phyloP scores from a whole-genome alignment of 2,329 filamentous ascomycete genomes.

The Dactylellina parvicollis region DNA sequence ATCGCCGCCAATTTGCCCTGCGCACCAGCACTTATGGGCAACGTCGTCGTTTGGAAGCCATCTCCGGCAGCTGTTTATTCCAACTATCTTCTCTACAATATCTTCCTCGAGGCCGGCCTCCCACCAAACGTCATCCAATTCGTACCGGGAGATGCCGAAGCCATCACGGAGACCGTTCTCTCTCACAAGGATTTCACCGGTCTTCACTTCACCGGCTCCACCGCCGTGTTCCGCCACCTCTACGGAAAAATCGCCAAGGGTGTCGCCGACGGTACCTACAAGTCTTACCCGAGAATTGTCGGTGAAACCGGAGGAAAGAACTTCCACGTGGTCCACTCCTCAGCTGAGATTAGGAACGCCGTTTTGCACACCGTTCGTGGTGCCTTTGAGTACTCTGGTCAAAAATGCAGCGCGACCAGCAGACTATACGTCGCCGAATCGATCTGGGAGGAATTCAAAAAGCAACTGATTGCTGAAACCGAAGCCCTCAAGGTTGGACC shows the following conservation, averaged over 20 bases:
- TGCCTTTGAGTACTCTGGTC: slow-evolving; percentile 89
- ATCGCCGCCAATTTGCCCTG: slow-evolving; percentile 88
- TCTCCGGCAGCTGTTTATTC: slow-evolving; percentile 87
- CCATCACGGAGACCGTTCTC: slow-evolving; percentile 81
- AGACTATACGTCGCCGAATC: slow-evolving; percentile 81
- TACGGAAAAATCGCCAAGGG: slow-evolving; percentile 86
- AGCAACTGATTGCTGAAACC: slow-evolving; percentile 74
- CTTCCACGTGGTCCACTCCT: slow-evolving; percentile 83
- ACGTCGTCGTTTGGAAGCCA: slow-evolving; percentile 98
- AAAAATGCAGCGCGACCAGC: slow-evolving; percentile 89
- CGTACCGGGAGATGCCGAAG: slow-evolving; percentile 84
- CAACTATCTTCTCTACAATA: slow-evolving; percentile 89
- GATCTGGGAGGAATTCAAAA: slow-evolving; percentile 74
- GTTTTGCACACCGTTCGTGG: slow-evolving; percentile 83
- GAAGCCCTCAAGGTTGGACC: slow-evolving; percentile 77
- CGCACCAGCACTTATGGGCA: slow-evolving; percentile 86
- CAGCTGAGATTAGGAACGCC: slow-evolving; percentile 80
- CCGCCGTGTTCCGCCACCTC: slow-evolving; percentile 85
- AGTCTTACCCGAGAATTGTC: slow-evolving; percentile 85
- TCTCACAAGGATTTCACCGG: slow-evolving; percentile 82
- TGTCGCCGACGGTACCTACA: slow-evolving; percentile 82
- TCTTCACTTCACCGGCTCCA: slow-evolving; percentile 95
- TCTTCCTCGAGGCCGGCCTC: slow-evolving; percentile 88
- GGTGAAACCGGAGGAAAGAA: slow-evolving; percentile 95
- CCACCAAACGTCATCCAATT: slow-evolving; percentile 93